Evolutionary conservation across 768 basidiomycete species (phyloP), one percentile per base, ranked within the genome.

Genomic region (Pisolithus tinctorius): DNA sequence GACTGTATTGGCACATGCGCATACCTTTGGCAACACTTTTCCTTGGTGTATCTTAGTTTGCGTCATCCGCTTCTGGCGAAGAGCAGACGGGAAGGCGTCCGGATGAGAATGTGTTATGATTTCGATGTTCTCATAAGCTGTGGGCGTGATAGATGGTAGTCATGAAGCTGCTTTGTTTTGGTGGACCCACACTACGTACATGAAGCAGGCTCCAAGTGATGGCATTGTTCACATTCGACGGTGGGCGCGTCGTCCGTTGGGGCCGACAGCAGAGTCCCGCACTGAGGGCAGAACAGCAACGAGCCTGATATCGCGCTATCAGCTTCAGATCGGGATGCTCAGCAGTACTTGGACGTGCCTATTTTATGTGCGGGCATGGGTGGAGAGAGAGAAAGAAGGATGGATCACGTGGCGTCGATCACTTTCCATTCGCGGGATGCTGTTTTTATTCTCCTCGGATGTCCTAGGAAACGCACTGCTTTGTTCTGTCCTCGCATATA

Each of bases 31-130:
- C 60, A 82, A 77, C 41, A 88, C 86, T 16, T 79, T 83, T 29
- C 76, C 76, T 36, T 86, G 83, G 56, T 90, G 87, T 16, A 74
- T 69, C 63, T 89, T 90, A 9, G 89, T 93, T 66, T 91, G 84
- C 0, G 92, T 96, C 69, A 94, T 91, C 50, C 88, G 76, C 60
- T 91, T 91, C 58, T 94, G 89, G 60, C 86, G 74, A 53, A 98
- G 69, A 0, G 84, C 79, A 26, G 91, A 93, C 0, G 96, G 95
- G 66, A 98, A 97, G 3, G 96, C 95, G 50, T 93, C 90, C 0
- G 93, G 88, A 56, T 93, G 88, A 7, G 94, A 96, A 25, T 82
- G 84, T 0, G 96, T 98, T 48, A 84, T 83, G 45, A 94, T 92
- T 56, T 88, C 82, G 27, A 85, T 86, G 67, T 92, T 88, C 59